Conservation (phyloP, 331 rosid species). For the Quercus lobata region DNA sequence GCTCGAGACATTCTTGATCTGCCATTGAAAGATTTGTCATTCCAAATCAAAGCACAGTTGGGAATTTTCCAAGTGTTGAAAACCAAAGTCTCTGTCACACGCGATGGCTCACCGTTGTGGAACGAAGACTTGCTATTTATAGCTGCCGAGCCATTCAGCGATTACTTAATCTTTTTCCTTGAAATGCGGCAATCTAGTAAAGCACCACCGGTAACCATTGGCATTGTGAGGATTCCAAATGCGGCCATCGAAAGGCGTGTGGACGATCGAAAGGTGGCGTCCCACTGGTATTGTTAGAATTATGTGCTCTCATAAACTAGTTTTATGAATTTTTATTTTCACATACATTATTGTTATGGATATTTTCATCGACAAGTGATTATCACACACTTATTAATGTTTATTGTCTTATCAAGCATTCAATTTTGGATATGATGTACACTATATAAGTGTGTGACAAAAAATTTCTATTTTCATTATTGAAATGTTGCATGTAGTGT, state of each 20-base stretch:
- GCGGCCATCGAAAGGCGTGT: constrained; percentile 60
- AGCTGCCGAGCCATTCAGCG: constrained; percentile 66
- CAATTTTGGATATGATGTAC: no score
- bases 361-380: no score
- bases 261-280: constrained; percentile 65
- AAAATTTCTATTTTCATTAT: no score
- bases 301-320: no score
- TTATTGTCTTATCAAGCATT: no score
- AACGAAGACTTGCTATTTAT: constrained; percentile 78
- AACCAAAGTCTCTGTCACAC: constrained; percentile 29
- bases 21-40: constrained; percentile 32
- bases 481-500: no score
- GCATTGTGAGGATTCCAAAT: constrained; percentile 45
- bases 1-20: constrained; percentile 58
- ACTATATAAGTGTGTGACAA: no score
- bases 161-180: constrained; percentile 37
- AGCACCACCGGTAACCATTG: constrained; percentile 20
- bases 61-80: constrained; percentile 53
- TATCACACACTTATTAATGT: no score
- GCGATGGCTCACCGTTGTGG: constrained; percentile 55
- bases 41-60: constrained; percentile 58
- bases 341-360: no score
- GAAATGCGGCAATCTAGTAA: constrained; percentile 48
- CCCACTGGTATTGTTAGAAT: constrained; percentile 37
- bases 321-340: no score